Evolutionary conservation across 768 basidiomycete species (phyloP).

Genomic region (Dioszegia crocea): DNA sequence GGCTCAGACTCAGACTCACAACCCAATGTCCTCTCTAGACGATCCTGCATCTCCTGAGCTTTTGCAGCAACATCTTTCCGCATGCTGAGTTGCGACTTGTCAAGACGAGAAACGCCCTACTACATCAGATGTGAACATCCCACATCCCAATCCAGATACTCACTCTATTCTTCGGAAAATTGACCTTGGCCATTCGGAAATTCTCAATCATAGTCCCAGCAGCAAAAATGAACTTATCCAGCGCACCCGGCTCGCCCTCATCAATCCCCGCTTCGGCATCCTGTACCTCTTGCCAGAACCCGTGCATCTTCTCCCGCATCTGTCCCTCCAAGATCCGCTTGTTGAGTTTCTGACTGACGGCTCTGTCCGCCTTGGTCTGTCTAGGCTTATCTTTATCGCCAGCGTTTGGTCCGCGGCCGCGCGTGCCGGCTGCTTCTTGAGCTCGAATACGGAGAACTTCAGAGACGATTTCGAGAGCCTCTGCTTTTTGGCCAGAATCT

Average conservation of each 20-base stretch:
- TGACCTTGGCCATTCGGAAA: conserved; percentile 76
- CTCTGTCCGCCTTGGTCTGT: conserved; percentile 24
- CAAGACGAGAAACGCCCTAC: conserved; percentile 25
- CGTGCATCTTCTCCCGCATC: conserved; percentile 54
- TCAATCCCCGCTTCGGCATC: conserved; percentile 53
- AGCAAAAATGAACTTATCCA: conserved; percentile 72
- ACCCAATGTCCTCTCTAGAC: conserved; percentile 47
- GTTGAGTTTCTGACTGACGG: conserved; percentile 20
- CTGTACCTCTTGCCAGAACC: conserved; percentile 57
- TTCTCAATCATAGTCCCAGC: conserved; percentile 82
- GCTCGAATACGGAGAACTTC: conserved; percentile 50
- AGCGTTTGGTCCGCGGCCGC: conserved; percentile 6
- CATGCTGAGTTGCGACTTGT: conserved; percentile 17
- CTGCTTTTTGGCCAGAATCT: conserved; percentile 68
- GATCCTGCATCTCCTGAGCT: conserved; percentile 48
- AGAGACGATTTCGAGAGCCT: conserved; percentile 76
- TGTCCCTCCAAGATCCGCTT: conserved; percentile 35
- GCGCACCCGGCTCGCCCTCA: conserved; percentile 55
- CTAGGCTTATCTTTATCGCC: background rate
- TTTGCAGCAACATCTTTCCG: conserved; percentile 40
- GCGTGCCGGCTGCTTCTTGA: background rate
- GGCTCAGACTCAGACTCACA: conserved; percentile 21
- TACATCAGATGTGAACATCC: background rate
- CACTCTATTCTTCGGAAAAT: conserved; percentile 77
- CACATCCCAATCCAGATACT: conserved; percentile 35